These are phyloP conservation scores for Talaromyces rugulosus DNA, from an alignment of 2,329 filamentous ascomycete genomes.

Conservation along the genomic window DNA sequence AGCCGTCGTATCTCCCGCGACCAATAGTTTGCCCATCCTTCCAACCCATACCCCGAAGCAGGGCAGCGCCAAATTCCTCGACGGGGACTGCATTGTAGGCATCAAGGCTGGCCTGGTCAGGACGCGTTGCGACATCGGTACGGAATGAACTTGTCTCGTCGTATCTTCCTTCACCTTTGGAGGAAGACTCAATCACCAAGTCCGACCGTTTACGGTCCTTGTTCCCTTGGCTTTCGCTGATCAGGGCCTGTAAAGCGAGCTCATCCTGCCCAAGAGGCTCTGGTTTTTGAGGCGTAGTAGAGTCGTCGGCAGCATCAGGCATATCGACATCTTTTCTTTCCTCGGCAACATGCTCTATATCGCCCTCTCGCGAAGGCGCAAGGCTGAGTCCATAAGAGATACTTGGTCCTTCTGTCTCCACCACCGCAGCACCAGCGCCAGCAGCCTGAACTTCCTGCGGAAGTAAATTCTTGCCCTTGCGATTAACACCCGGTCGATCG, in stretches of 20 bases:
- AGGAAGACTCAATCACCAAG: slow-evolving; percentile 49
- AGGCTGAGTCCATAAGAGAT: slow-evolving; percentile 54
- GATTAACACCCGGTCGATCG: slow-evolving; percentile 36
- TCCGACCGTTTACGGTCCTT: slow-evolving; percentile 38
- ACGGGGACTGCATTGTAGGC: slow-evolving; percentile 88
- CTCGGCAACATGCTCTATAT: slow-evolving; percentile 12
- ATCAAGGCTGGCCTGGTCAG: slow-evolving; percentile 70
- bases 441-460: slow-evolving; percentile 53
- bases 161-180: slow-evolving; percentile 21
- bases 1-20: slow-evolving; percentile 47
- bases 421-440: slow-evolving; percentile 31
- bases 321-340: slow-evolving; percentile 26
- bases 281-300: slow-evolving; percentile 22
- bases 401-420: slow-evolving; percentile 50
- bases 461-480: slow-evolving; percentile 58
- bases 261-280: slow-evolving; percentile 55
- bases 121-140: slow-evolving; percentile 66
- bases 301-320: slow-evolving; percentile 17
- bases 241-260: slow-evolving; percentile 62
- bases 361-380: slow-evolving; percentile 23
- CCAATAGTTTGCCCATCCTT: slow-evolving; percentile 63
- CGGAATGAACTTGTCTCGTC: slow-evolving; percentile 59
- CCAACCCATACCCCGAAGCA: slow-evolving; percentile 94
- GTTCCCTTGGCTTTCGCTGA: slow-evolving; percentile 51
- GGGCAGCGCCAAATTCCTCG: slow-evolving; percentile 87